phyloP scores from a whole-genome alignment of 495 filamentous ascomycete species.

The Hypoxylon subgilvum region DNA sequence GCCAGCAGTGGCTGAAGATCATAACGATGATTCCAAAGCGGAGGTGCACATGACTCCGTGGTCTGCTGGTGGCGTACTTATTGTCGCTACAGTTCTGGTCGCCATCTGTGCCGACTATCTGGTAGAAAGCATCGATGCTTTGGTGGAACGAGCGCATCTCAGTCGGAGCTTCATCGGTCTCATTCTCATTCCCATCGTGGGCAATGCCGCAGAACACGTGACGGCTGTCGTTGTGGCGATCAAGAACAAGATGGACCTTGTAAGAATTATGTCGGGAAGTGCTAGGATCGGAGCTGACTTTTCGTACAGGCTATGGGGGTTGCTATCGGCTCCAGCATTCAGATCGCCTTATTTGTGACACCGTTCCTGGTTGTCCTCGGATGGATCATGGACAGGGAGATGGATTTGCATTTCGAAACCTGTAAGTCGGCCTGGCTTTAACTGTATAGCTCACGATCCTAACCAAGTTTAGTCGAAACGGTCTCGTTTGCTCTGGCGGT shows the following conservation, averaged over 20 bases:
- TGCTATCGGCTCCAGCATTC: conserved; percentile 89
- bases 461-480: conserved; percentile 71
- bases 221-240: conserved; percentile 90
- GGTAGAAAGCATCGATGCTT: conserved; percentile 87
- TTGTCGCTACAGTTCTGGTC: conserved; percentile 82
- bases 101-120: conserved; percentile 92
- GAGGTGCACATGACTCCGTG: conserved; percentile 68
- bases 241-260: conserved; percentile 96
- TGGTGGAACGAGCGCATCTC: conserved; percentile 83
- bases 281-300: conserved; percentile 3
- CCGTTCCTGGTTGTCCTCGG: conserved; percentile 89
- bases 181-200: conserved; percentile 93
- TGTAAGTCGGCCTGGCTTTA: conserved; percentile 42
- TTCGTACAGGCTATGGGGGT: conserved; percentile 77
- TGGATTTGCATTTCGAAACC: conserved; percentile 89
- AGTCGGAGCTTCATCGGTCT: conserved; percentile 97
- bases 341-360: conserved; percentile 92
- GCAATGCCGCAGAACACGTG: conserved; percentile 96
- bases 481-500: conserved; percentile 91
- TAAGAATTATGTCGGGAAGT: conserved; percentile 7
- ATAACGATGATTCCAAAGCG: conserved; percentile 53
- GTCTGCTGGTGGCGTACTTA: conserved; percentile 73
- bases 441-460: conserved; percentile 1
- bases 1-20: conserved; percentile 39
- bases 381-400: conserved; percentile 77